Conservation (phyloP, 306 rosid genomes). For the Cicer arietinum region DNA sequence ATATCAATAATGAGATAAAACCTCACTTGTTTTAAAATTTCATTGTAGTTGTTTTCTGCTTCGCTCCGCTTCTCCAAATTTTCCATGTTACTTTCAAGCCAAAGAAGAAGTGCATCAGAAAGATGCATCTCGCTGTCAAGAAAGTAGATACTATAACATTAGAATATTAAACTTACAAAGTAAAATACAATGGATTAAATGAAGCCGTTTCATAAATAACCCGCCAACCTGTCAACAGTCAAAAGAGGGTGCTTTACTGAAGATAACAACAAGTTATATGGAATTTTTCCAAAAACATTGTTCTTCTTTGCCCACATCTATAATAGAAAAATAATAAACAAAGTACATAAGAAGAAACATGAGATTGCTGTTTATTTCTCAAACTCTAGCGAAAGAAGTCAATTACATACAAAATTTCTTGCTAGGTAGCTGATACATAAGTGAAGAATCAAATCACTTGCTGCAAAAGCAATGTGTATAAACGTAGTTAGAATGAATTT, state of each 20-base stretch:
- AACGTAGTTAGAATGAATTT: constrained; percentile 46
- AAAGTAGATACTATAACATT: constrained; percentile 46
- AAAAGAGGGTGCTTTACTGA: constrained; percentile 62
- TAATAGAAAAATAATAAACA: constrained; percentile 36
- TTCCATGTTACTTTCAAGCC: constrained; percentile 62
- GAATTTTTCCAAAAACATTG: constrained; percentile 56
- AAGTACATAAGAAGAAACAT: constrained; percentile 17
- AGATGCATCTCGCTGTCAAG: constrained; percentile 80
- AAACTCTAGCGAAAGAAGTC: constrained; percentile 35
- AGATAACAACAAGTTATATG: constrained; percentile 58
- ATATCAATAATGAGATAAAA: constrained; percentile 33
- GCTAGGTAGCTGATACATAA: constrained; percentile 72
- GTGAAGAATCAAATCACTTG: constrained; percentile 54
- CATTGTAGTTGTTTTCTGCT: constrained; percentile 46
- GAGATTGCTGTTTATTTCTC: constrained; percentile 31
- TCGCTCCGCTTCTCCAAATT: constrained; percentile 49
- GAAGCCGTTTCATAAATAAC: constrained; percentile 35
- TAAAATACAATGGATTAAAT: constrained; percentile 31
- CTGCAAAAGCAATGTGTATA: constrained; percentile 58
- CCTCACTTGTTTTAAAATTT: constrained; percentile 65
- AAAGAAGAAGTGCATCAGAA: constrained; percentile 64
- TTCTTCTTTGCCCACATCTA: constrained; percentile 71
- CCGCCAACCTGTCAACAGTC: constrained; percentile 74
- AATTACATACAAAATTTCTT: constrained; percentile 76
- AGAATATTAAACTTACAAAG: constrained; percentile 32